Evolutionary conservation across 495 filamentous ascomycete genomes (phyloP).

Genomic region (Annulohypoxylon maeteangense): DNA sequence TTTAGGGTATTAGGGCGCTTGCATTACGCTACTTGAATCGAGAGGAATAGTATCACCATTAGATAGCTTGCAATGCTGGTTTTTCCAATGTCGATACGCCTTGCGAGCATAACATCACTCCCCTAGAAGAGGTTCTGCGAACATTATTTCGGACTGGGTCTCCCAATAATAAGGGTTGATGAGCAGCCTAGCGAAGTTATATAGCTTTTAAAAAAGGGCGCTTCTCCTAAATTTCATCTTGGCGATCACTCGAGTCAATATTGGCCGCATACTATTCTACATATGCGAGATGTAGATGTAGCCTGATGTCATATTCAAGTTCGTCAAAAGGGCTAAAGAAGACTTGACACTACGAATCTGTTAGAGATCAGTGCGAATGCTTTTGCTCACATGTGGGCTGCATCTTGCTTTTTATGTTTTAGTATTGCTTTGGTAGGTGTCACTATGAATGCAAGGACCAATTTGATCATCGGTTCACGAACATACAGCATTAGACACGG

Average conservation of each 20-base stretch:
- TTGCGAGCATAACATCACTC: background rate
- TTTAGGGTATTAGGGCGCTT: background rate
- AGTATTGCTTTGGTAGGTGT: background rate
- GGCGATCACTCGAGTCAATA: background rate
- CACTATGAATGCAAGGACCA: background rate
- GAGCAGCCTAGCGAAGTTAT: background rate
- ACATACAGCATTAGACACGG: background rate
- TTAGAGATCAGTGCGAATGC: background rate
- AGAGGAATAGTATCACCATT: slow-evolving; percentile 2
- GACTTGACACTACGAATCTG: slow-evolving; percentile 4
- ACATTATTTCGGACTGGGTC: background rate
- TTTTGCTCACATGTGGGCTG: slow-evolving; percentile 6
- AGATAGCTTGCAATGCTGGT: slow-evolving; percentile 5
- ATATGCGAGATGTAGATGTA: background rate
- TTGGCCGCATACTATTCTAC: slow-evolving; percentile 19
- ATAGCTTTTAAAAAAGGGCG: slow-evolving; percentile 14
- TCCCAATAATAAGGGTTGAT: too few relatives aligned
- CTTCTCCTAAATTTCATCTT: background rate
- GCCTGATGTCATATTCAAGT: background rate
- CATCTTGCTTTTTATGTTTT: background rate
- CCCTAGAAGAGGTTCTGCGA: slow-evolving; percentile 4
- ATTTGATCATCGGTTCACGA: background rate
- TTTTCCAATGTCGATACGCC: slow-evolving; percentile 6
- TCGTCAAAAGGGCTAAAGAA: background rate
- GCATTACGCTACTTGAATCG: background rate